Evolutionary conservation across 345 rosid species (phyloP).

Genomic region (Raphanus raphanistrum): DNA sequence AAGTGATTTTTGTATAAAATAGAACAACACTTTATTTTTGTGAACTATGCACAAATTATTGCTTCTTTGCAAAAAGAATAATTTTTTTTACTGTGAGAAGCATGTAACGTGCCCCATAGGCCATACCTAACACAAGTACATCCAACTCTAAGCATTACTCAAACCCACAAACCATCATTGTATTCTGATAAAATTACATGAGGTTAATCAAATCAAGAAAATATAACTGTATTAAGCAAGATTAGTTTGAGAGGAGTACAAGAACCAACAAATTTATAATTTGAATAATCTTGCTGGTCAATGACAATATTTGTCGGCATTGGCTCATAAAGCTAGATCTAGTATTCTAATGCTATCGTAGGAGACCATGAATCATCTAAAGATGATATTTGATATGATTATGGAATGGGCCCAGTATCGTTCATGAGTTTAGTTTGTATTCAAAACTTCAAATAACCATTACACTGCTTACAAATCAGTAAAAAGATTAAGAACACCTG

Average conservation of each 20-base stretch:
- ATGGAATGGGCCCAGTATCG: neutral
- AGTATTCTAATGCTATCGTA: neutral
- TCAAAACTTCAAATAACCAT: neutral
- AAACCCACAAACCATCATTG: conserved; percentile 5
- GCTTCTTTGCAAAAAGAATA: too few relatives aligned
- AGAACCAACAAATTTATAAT: neutral
- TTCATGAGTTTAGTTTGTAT: neutral
- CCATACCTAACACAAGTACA: neutral
- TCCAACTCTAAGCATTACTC: neutral
- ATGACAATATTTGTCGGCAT: conserved; percentile 32
- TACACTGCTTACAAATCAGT: too few relatives aligned
- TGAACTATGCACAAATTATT: too few relatives aligned
- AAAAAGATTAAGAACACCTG: too few relatives aligned
- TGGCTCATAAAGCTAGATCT: neutral
- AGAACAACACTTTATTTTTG: neutral
- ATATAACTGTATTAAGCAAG: neutral
- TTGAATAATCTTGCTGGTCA: neutral
- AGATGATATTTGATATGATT: neutral
- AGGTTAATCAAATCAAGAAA: neutral
- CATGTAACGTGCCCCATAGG: neutral
- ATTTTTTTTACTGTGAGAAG: too few relatives aligned
- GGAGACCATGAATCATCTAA: neutral
- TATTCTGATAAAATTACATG: conserved; percentile 6
- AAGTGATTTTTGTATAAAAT: too few relatives aligned
- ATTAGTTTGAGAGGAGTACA: neutral